Evolutionary conservation across 805 yeast species (phyloP).

Genomic region (Brettanomyces anomalus): DNA sequence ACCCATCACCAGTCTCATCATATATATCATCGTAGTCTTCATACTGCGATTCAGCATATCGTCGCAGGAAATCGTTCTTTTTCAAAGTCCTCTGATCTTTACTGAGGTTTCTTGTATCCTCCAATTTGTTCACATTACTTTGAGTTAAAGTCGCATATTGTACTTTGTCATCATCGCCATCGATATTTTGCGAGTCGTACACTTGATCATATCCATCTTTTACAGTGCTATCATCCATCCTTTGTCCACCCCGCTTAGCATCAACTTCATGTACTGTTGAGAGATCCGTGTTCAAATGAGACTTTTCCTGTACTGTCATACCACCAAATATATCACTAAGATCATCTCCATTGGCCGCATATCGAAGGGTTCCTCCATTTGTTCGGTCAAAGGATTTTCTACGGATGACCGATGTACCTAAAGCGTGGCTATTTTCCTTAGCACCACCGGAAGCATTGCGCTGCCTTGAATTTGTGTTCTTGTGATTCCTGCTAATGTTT

Average conservation of each 20-base stretch:
- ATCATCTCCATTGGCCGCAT: neutral
- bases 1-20: constrained; percentile 3
- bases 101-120: neutral
- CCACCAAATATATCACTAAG: constrained; percentile 5
- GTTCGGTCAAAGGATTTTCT: neutral
- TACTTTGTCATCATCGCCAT: neutral
- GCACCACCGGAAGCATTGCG: too few species aligned
- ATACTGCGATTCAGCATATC: constrained; percentile 12
- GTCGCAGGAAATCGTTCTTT: constrained; percentile 6
- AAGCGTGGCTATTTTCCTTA: neutral
- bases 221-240: neutral
- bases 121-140: constrained; percentile 13
- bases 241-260: constrained; percentile 3
- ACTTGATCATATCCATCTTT: neutral
- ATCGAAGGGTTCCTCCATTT: too few species aligned
- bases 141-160: constrained; percentile 16
- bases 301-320: neutral
- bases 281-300: constrained; percentile 6
- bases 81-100: constrained; percentile 1
- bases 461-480: neutral
- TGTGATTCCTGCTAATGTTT: neutral
- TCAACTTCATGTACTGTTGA: constrained; percentile 20
- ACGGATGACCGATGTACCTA: constrained; percentile 16
- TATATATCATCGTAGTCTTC: constrained; percentile 11
- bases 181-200: neutral